phyloP scores from a whole-genome alignment of 306 rosid genomes.

The Boehmeria nivea region DNA sequence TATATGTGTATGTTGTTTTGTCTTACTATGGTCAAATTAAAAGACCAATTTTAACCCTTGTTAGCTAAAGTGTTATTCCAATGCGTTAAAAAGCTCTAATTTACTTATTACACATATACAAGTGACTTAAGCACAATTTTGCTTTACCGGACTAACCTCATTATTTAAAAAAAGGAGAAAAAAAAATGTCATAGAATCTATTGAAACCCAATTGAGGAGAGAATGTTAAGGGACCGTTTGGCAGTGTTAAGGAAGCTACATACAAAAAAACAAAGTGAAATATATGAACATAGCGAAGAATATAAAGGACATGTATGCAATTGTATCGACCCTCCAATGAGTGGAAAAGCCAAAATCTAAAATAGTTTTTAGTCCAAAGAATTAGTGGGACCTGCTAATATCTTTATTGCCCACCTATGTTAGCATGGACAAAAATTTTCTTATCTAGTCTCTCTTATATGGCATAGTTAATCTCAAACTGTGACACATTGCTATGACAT shows the following conservation, averaged over 20 bases:
- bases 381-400: slow-evolving; percentile 26
- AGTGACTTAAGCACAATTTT: no score
- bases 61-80: no score
- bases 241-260: neutral
- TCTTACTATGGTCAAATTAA: no score
- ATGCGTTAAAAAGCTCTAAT: no score
- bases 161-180: no score
- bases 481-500: slow-evolving; percentile 15
- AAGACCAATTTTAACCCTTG: no score
- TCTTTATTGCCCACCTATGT: slow-evolving; percentile 5
- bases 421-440: slow-evolving; percentile 14
- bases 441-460: neutral
- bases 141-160: no score
- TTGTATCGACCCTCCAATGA: slow-evolving; percentile 7
- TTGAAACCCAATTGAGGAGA: no score
- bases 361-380: slow-evolving; percentile 9
- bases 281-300: neutral
- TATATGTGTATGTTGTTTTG: neutral
- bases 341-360: slow-evolving; percentile 26
- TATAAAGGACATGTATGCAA: neutral
- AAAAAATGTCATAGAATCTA: no score
- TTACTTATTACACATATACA: no score
- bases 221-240: neutral
- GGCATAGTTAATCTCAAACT: slow-evolving; percentile 8
- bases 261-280: neutral